These are phyloP conservation scores for Populus hybrid DNA, from an alignment of 441 rosid genomes.

Conservation along the genomic window DNA sequence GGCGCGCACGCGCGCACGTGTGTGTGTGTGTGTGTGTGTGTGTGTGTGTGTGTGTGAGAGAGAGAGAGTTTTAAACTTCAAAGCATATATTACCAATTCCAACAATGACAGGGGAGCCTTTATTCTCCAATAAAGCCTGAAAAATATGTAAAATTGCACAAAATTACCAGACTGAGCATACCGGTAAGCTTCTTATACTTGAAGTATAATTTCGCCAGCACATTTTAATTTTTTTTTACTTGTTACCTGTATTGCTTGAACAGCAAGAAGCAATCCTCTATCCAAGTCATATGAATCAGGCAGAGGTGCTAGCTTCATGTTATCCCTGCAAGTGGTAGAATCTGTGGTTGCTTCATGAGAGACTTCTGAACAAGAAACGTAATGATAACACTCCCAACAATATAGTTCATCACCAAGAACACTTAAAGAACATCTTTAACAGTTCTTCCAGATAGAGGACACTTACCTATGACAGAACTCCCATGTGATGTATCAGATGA, in stretches of 20 bases:
- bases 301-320: constrained; percentile 85
- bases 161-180: constrained; percentile 17
- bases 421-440: not conserved
- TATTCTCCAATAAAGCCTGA: constrained; percentile 94
- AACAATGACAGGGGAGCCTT: constrained; percentile 81
- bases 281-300: constrained; percentile 97
- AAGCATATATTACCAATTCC: constrained; percentile 75
- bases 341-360: constrained; percentile 98
- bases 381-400: constrained; percentile 16
- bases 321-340: constrained; percentile 95
- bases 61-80: not conserved
- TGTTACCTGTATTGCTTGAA: constrained; percentile 96
- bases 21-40: no score
- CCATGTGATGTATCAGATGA: constrained; percentile 53
- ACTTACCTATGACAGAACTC: constrained; percentile 63
- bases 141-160: constrained; percentile 18
- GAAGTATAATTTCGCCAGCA: not conserved
- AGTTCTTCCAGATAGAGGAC: constrained; percentile 20
- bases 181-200: constrained; percentile 3
- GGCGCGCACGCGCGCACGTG: no score
- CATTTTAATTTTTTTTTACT: not conserved
- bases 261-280: constrained; percentile 97
- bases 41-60: no score
- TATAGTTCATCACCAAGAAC: constrained; percentile 14
- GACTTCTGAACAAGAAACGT: constrained; percentile 51